Base-by-base conservation (phyloP, 805 yeast species). In the Suhomyces emberorum region DNA sequence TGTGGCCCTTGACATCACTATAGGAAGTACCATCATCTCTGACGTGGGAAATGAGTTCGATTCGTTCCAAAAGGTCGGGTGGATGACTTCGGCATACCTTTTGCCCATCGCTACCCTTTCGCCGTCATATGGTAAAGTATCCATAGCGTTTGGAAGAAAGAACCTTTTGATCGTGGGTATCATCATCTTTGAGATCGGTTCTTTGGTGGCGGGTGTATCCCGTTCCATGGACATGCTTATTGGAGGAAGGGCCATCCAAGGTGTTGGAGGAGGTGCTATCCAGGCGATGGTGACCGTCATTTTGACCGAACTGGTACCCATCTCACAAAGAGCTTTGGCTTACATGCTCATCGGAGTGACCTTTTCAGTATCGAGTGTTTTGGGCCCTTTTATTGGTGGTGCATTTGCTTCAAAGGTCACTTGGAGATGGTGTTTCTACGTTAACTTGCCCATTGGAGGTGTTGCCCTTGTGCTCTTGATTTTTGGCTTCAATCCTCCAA, bases 361-460 rank as follows among this genome's bases (percentile, higher is more conserved):
- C 0, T 77, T 70, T 47, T 71, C 75, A 0, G 57, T 73, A 2
- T 72, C 82, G 0, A 65, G 75, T 7, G 78, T 76, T 7, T 44
- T 69, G 15, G 88, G 88, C 1, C 88, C 88, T 0, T 60, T 79
- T 26, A 51, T 81, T 16, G 88, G 87, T 10, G 88, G 88, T 20
- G 80, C 78, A 0, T 73, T 83, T 38, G 69, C 84, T 1, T 58
- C 75, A 2, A 61, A 71, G 34, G 76, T 70, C 4, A 60, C 76
- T n/a, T 83, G 88, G 88, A 65, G 88, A 49, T 81, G 88, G 87
- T 77, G 86, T 48, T 83, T 81, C 52, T 83, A 77, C 57, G 67
- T 83, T 43, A 83, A 82, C 54, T 54, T 83, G 24, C 86, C 88
- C 3, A 56, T 81, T 23, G 84, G 85, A 12, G 87, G 82, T 1